These are phyloP conservation scores for Diplodia seriata DNA, from an alignment of 2,329 filamentous ascomycete genomes.

Conservation along the genomic window DNA sequence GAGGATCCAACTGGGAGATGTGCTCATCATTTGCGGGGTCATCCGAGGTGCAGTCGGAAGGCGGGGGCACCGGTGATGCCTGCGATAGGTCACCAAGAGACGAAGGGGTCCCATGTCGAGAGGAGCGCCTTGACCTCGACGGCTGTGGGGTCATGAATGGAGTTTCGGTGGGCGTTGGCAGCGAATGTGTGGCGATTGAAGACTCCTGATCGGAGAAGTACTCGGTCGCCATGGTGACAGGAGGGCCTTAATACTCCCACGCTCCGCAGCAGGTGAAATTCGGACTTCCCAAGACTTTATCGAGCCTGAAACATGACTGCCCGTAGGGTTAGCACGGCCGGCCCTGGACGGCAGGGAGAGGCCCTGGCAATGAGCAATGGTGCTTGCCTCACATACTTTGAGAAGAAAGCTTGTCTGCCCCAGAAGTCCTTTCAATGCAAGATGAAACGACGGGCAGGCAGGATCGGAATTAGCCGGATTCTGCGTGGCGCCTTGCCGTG, in stretches of 20 bases:
- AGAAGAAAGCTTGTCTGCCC: slow-evolving; percentile 27
- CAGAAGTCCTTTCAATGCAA: slow-evolving; percentile 31
- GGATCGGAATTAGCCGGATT: slow-evolving; percentile 6
- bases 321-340: slow-evolving; percentile 29
- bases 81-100: slow-evolving; percentile 61
- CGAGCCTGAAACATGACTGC: slow-evolving; percentile 32
- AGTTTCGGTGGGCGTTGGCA: slow-evolving; percentile 75
- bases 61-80: slow-evolving; percentile 65
- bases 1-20: slow-evolving; percentile 80
- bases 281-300: slow-evolving; percentile 19
- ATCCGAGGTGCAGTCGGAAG: slow-evolving; percentile 52
- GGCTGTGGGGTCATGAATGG: slow-evolving; percentile 69
- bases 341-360: slow-evolving; percentile 29
- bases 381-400: slow-evolving; percentile 28
- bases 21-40: slow-evolving; percentile 71
- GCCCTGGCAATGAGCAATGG: slow-evolving; percentile 12
- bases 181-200: slow-evolving; percentile 54
- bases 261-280: slow-evolving; percentile 7
- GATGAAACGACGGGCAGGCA: slow-evolving; percentile 28
- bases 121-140: slow-evolving; percentile 66
- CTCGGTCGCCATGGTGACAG: slow-evolving; percentile 48
- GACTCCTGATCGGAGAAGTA: slow-evolving; percentile 57
- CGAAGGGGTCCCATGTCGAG: slow-evolving; percentile 61
- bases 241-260: slow-evolving; percentile 19
- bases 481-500: slow-evolving; percentile 2